A percentile compares a stretch with the other conserved stretches of the same genome.
phyloP scores from a whole-genome alignment of 306 rosid genomes.

The Lathyrus sativus region DNA sequence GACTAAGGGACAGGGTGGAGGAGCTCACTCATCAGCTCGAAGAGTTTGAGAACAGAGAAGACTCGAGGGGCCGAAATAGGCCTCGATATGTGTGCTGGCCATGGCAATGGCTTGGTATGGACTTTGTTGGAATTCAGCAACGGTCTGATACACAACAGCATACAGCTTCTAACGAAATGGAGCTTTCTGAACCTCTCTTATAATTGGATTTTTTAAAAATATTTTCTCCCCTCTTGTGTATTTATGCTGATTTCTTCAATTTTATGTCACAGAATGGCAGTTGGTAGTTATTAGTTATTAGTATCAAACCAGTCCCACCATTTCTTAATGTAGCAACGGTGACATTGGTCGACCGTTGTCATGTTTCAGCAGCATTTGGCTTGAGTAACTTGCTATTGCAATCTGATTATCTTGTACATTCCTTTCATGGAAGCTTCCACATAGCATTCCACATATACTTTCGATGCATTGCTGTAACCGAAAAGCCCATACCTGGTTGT shows the following conservation, averaged over 20 bases:
- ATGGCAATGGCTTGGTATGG: constrained; percentile 98
- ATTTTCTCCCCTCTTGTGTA: constrained; percentile 39
- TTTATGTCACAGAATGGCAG: constrained; percentile 44
- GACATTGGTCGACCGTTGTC: constrained; percentile 32
- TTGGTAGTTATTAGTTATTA: constrained; percentile 40
- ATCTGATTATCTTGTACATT: constrained; percentile 24
- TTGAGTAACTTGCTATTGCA: constrained; percentile 23
- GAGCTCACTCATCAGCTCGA: constrained; percentile 93
- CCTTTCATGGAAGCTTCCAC: constrained; percentile 24
- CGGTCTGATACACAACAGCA: constrained; percentile 58
- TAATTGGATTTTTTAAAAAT: constrained; percentile 31
- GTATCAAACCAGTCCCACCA: constrained; percentile 34
- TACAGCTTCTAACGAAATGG: constrained; percentile 86
- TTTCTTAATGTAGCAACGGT: constrained; percentile 37
- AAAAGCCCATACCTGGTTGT: constrained; percentile 25
- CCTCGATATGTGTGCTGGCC: constrained; percentile 99
- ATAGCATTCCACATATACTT: constrained; percentile 11
- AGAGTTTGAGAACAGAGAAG: constrained; percentile 81
- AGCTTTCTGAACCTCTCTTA: constrained; percentile 92
- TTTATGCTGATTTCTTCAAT: constrained; percentile 52
- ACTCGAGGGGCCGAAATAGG: constrained; percentile 54
- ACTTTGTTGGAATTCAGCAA: constrained; percentile 71
- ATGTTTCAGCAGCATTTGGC: constrained; percentile 32
- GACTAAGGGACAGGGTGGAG: constrained; percentile 90
- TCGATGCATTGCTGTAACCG: constrained; percentile 16